Evolutionary conservation across 208 protist species (phyloP).

Genomic region (Crithidia bombi): DNA sequence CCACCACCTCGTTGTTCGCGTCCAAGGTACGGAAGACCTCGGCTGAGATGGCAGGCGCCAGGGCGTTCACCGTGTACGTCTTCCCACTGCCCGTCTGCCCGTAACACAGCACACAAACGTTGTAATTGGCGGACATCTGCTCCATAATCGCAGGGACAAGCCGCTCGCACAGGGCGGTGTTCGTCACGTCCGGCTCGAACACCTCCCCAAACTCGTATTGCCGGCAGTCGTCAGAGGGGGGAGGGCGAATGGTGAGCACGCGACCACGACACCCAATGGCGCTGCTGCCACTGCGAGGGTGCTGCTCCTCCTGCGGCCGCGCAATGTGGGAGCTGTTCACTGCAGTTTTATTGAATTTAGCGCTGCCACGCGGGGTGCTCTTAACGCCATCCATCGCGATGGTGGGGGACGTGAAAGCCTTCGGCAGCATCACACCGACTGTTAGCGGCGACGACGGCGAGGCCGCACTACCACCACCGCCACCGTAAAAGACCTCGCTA

Average conservation of each 20-base stretch:
- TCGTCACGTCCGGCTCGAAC: slow-evolving; percentile 47
- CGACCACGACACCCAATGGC: slow-evolving; percentile 15
- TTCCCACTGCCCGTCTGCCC: slow-evolving; percentile 92
- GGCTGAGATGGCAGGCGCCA: slow-evolving; percentile 50
- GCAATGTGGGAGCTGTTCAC: too few relatives aligned
- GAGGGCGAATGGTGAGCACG: slow-evolving; percentile 21
- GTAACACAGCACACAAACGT: slow-evolving; percentile 82
- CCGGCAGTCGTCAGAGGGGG: slow-evolving; percentile 17
- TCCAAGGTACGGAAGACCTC: slow-evolving; percentile 57
- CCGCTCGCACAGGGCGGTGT: slow-evolving; percentile 54
- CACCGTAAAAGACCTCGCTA: neutral
- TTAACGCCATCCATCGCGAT: neutral
- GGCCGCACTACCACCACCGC: too few relatives aligned
- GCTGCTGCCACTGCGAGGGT: neutral
- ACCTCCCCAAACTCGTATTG: slow-evolving; percentile 74
- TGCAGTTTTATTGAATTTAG: neutral
- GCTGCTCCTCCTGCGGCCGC: too few relatives aligned
- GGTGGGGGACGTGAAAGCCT: neutral
- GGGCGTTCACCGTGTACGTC: slow-evolving; percentile 88
- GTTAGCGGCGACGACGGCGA: neutral
- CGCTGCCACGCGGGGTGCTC: too few relatives aligned
- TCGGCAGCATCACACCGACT: slow-evolving; percentile 5
- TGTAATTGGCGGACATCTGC: slow-evolving; percentile 56
- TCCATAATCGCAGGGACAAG: slow-evolving; percentile 64
- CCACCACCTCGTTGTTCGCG: slow-evolving; percentile 56